Base-by-base conservation (phyloP, 2,329 filamentous ascomycete species). In the Botrytis deweyae region DNA sequence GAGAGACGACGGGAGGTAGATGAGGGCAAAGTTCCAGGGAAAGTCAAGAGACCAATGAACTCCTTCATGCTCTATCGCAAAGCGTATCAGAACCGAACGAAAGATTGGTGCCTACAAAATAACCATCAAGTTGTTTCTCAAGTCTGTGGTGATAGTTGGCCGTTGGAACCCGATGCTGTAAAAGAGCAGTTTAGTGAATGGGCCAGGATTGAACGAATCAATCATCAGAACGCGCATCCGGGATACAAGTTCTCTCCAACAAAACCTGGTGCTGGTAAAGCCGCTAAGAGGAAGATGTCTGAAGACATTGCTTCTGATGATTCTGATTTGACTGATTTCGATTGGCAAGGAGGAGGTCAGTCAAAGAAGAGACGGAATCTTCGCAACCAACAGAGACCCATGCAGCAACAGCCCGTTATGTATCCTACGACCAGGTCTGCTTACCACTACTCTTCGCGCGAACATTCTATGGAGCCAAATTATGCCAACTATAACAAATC, bases 1-100 rank as follows among this genome's bases (percentile, higher is more conserved):
- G 87, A 87, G 10, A 89, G 95, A 73, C 86, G 85, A 67, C 83
- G 85, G 72, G 94, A 97, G 81, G 90, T 92, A 16, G 87, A 89
- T 62, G 88, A 89, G 78, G 88, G 90, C 73, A 93, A 91, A 79
- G 85, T 90, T 52, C 86, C 85, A 2, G 93, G 93, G 40, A 94
- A 95, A 81, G 88, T 98, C 78, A 94, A 95, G 79, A 88, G 96
- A 44, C 95, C 96, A 4, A 97, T 98, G 92, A 99, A 99, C 82
- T 95, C 93, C 0, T 99, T 98, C 85, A 97, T 99, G 92, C 86
- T 99, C 69, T 99, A 99, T 82, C 92, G 96, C 61, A 97, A 96
- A 77, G 93, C 94, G 10, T 98, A 93, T 81, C 93, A 97, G 75
- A 93, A 96, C 75, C 88, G 94, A 46, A 93, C 93, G 74, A 97